Evolutionary conservation across 2,329 filamentous ascomycete species (phyloP).

Genomic region (Chaetomium globosum): DNA sequence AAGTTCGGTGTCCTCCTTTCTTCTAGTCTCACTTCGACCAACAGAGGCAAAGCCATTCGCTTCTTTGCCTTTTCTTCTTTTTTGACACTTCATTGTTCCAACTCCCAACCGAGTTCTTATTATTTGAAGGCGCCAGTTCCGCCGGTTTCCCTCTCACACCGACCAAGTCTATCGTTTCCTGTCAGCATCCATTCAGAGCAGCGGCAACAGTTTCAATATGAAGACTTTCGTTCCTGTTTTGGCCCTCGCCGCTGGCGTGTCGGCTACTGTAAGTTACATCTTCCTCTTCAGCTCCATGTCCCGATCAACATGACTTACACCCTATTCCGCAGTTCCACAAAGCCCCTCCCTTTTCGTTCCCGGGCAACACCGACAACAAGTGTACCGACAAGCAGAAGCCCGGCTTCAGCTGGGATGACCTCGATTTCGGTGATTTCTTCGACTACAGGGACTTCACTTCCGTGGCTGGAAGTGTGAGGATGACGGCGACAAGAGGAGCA

Average conservation of each 20-base stretch:
- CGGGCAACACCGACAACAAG: slow-evolving; percentile 73
- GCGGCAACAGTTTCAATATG: slow-evolving; percentile 46
- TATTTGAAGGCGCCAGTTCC: slow-evolving; percentile 30
- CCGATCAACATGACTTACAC: slow-evolving; percentile 29
- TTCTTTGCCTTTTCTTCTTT: slow-evolving; percentile 52
- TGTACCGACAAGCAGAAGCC: slow-evolving; percentile 69
- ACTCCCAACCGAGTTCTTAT: slow-evolving; percentile 7
- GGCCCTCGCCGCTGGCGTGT: slow-evolving; percentile 55
- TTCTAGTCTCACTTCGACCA: slow-evolving; percentile 25
- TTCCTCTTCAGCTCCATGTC: not conserved
- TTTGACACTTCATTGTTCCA: slow-evolving; percentile 38
- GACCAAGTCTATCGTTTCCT: slow-evolving; percentile 25
- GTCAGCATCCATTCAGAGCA: slow-evolving; percentile 18
- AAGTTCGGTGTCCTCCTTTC: slow-evolving; percentile 36
- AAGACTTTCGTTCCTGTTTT: slow-evolving; percentile 55
- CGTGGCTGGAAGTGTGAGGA: slow-evolving; percentile 70
- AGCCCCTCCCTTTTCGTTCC: slow-evolving; percentile 62
- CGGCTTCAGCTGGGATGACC: slow-evolving; percentile 73
- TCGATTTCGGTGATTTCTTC: slow-evolving; percentile 63
- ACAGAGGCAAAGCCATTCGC: slow-evolving; percentile 59
- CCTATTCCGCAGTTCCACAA: slow-evolving; percentile 35
- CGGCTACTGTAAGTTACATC: slow-evolving; percentile 47
- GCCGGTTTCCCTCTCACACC: slow-evolving; percentile 23
- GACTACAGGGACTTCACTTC: slow-evolving; percentile 74
- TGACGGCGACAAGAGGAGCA: slow-evolving; percentile 56